A percentile compares a stretch with the other conserved stretches of the same genome.
Evolutionary conservation across 2,329 filamentous ascomycete species (phyloP).

Genomic region (Epichloe coenophiala): DNA sequence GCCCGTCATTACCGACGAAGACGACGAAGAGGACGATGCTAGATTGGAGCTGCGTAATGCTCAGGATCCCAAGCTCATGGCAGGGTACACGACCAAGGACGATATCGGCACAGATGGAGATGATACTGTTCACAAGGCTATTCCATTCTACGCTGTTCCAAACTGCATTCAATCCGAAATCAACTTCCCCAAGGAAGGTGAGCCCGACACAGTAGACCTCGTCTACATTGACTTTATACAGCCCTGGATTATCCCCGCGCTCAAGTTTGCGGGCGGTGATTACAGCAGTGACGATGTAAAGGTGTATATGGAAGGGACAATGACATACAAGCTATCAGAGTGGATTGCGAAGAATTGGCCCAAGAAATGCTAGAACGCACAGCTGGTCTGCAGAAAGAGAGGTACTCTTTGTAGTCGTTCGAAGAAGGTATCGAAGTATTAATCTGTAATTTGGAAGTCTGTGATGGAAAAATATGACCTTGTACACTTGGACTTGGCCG

Average conservation of each 20-base stretch:
- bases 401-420: not conserved
- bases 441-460: too few relatives aligned
- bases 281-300: constrained; percentile 34
- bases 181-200: constrained; percentile 40
- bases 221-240: constrained; percentile 89
- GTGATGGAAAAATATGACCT: too few relatives aligned
- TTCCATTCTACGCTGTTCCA: constrained; percentile 65
- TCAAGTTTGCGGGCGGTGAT: constrained; percentile 45
- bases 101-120: constrained; percentile 76
- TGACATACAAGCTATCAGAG: constrained; percentile 40
- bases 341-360: constrained; percentile 50
- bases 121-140: constrained; percentile 67
- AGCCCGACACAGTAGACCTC: constrained; percentile 66
- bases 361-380: constrained; percentile 25
- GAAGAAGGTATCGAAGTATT: not conserved
- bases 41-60: constrained; percentile 19
- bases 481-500: too few relatives aligned
- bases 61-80: constrained; percentile 24
- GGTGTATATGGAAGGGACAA: constrained; percentile 37
- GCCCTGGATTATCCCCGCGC: constrained; percentile 62
- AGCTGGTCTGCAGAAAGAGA: not conserved
- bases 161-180: constrained; percentile 68
- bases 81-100: constrained; percentile 81
- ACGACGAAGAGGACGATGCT: constrained; percentile 12
- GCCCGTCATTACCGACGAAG: not conserved